Conservation (phyloP, 306 rosid genomes). For the Sicyos baderoa region DNA sequence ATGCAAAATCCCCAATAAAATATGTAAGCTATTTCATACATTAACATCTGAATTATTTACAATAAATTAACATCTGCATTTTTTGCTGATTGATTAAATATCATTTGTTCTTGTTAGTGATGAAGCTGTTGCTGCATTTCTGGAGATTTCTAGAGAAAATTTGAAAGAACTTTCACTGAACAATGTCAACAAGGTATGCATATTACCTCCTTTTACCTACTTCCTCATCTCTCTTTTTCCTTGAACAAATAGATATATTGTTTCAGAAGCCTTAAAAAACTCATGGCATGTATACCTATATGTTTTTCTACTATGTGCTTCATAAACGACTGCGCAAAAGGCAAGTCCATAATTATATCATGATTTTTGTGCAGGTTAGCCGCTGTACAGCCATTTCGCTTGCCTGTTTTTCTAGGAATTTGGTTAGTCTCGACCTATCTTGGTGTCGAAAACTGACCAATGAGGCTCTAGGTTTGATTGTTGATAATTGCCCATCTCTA, state of each 20-base stretch:
- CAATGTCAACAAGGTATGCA: constrained; percentile 50
- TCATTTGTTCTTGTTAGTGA: constrained; percentile 42
- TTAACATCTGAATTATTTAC: background rate
- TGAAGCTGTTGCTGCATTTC: constrained; percentile 71
- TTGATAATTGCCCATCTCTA: constrained; percentile 61
- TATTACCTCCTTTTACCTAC: background rate
- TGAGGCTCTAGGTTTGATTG: constrained; percentile 57
- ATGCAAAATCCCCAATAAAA: no score
- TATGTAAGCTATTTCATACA: background rate
- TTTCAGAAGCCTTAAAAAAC: background rate
- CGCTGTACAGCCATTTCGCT: constrained; percentile 51
- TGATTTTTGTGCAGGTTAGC: constrained; percentile 47
- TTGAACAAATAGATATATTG: background rate
- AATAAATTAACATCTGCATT: background rate
- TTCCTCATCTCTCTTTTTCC: constrained; percentile 2
- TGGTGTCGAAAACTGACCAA: constrained; percentile 73
- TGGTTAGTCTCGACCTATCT: constrained; percentile 70
- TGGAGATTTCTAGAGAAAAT: constrained; percentile 47
- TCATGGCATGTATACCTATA: background rate
- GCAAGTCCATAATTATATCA: background rate
- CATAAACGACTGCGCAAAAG: background rate
- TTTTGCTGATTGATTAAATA: background rate
- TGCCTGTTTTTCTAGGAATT: constrained; percentile 34
- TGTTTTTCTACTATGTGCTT: background rate
- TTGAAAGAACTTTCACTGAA: constrained; percentile 70